Conservation (phyloP, 2,329 filamentous ascomycete species). For the Neophaeococcomyces aloes region DNA sequence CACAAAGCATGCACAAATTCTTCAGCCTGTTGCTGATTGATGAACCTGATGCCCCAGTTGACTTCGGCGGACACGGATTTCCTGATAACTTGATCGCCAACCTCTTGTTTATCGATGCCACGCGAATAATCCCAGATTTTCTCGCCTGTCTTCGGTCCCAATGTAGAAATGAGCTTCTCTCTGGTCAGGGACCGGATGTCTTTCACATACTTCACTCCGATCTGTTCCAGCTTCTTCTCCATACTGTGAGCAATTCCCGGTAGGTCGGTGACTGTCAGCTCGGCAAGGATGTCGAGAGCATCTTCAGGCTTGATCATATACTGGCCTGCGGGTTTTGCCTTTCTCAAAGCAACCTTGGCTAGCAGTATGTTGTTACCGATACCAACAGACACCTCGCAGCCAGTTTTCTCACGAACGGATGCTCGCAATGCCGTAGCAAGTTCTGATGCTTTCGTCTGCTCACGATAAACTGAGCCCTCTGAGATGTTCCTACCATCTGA, state of each 20-base stretch:
- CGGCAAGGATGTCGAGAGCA: constrained; percentile 63
- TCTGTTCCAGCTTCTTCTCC: constrained; percentile 74
- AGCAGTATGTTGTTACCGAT: constrained; percentile 85
- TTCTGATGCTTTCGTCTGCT: constrained; percentile 67
- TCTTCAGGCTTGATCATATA: constrained; percentile 76
- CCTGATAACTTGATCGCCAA: constrained; percentile 72
- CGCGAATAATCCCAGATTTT: constrained; percentile 83
- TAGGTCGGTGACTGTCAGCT: constrained; percentile 66
- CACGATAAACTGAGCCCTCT: constrained; percentile 61
- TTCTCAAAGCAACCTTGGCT: constrained; percentile 80
- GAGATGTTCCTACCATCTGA: constrained; percentile 55
- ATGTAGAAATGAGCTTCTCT: constrained; percentile 58
- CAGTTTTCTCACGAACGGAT: constrained; percentile 62
- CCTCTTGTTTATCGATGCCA: constrained; percentile 75
- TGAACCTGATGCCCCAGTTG: constrained; percentile 95
- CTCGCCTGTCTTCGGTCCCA: constrained; percentile 88
- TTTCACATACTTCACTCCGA: constrained; percentile 70
- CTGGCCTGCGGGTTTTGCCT: constrained; percentile 89
- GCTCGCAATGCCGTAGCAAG: constrained; percentile 59
- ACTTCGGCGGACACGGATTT: constrained; percentile 97
- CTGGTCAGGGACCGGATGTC: constrained; percentile 69
- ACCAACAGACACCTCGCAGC: constrained; percentile 81
- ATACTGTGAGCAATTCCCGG: constrained; percentile 91
- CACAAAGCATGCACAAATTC: constrained; percentile 81
- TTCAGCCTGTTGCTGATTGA: constrained; percentile 83